phyloP scores from a whole-genome alignment of 306 rosid species.

The Gastrolobium villosum region DNA sequence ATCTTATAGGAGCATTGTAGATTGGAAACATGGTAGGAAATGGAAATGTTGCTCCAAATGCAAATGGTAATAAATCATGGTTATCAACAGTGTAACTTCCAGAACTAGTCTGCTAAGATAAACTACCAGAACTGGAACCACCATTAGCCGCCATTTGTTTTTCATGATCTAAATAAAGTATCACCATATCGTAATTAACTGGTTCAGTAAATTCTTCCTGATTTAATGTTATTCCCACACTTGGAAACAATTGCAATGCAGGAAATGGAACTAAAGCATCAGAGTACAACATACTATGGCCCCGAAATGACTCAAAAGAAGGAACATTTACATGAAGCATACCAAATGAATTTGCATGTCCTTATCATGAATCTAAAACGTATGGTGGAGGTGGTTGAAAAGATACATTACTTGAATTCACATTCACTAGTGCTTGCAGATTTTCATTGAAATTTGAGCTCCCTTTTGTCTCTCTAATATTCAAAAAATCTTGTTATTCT shows the following conservation, averaged over 20 bases:
- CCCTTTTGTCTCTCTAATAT: constrained; percentile 15
- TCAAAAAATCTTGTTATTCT: constrained; percentile 65
- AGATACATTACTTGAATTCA: constrained; percentile 55
- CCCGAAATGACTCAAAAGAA: constrained; percentile 58
- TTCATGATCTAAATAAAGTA: constrained; percentile 53
- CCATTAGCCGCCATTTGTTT: constrained; percentile 56
- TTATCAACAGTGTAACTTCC: constrained; percentile 52
- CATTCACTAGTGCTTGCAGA: constrained; percentile 57
- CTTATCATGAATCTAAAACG: constrained; percentile 60
- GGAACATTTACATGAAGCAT: constrained; percentile 54
- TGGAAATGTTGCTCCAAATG: constrained; percentile 68
- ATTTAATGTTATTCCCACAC: constrained; percentile 50
- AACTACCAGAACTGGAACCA: constrained; percentile 54
- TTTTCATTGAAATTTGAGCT: constrained; percentile 60
- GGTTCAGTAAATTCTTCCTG: constrained; percentile 52
- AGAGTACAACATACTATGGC: constrained; percentile 55
- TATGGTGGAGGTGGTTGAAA: constrained; percentile 54
- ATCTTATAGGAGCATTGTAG: constrained; percentile 58
- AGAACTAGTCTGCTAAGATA: constrained; percentile 49
- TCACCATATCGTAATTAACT: constrained; percentile 48
- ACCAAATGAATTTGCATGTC: constrained; percentile 51
- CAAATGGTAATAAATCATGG: constrained; percentile 50
- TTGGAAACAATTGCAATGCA: constrained; percentile 58
- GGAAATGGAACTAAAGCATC: constrained; percentile 57
- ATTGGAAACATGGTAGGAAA: constrained; percentile 58